Conservation (phyloP, 192 early-diverging fungal genomes). For the Coemansia sp. region DNA sequence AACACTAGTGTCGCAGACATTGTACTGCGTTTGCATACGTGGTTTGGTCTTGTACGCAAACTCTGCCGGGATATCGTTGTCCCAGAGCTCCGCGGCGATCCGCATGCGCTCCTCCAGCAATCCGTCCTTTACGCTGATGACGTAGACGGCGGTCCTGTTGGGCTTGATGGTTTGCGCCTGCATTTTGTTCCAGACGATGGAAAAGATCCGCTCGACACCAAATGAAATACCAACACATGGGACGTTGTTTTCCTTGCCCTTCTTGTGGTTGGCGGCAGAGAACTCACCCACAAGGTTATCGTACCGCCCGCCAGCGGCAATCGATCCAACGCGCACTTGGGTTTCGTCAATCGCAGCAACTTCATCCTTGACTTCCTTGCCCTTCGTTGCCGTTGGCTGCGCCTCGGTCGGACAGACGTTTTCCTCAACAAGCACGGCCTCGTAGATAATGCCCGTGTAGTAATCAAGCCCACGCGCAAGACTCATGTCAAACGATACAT, state of each 20-base stretch:
- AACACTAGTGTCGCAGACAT: constrained; percentile 74
- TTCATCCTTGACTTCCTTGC: constrained; percentile 14
- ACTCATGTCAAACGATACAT: constrained; percentile 86
- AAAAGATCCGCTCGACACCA: constrained; percentile 95
- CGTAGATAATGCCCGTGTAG: constrained; percentile 99
- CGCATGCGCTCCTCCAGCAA: constrained; percentile 87
- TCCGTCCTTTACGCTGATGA: constrained; percentile 77
- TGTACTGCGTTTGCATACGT: constrained; percentile 74
- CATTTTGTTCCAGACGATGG: constrained; percentile 71
- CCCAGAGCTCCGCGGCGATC: constrained; percentile 86
- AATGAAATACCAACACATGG: constrained; percentile 96
- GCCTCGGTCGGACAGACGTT: constrained; percentile 30
- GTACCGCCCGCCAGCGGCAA: constrained; percentile 97
- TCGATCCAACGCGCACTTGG: constrained; percentile 86
- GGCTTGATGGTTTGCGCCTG: constrained; percentile 63
- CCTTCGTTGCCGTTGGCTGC: constrained; percentile 13
- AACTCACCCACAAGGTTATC: constrained; percentile 98
- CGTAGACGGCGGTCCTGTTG: constrained; percentile 81
- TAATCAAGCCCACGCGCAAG: constrained; percentile 98
- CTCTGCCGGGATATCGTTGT: constrained; percentile 84
- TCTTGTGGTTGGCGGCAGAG: constrained; percentile 57
- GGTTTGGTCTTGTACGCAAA: constrained; percentile 93
- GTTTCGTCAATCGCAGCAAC: constrained; percentile 62
- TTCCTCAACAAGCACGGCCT: constrained; percentile 72
- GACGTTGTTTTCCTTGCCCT: constrained; percentile 61